Base-by-base conservation (phyloP, 2,329 filamentous ascomycete species). In the Penicillium freii region DNA sequence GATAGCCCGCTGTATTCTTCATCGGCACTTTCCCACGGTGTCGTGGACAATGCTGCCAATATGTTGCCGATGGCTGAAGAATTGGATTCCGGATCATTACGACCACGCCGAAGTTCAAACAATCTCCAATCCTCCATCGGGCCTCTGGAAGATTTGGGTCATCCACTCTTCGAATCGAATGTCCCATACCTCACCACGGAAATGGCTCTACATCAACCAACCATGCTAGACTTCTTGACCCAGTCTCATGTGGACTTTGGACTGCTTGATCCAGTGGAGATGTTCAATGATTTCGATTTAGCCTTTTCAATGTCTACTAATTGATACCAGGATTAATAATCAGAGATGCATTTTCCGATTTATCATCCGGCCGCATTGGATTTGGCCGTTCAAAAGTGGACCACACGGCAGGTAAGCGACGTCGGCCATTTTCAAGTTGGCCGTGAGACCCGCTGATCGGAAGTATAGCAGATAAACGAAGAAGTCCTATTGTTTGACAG, bases 151-250 rank as follows among this genome's bases (percentile, higher is more conserved):
- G 49, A 59, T 23, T 9, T 45, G 6, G 43, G 33, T 13, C 29
- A 11, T n/a, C n/a, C 39, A 42, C 21, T 23, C 3, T 38, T 19
- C 39, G 48, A 59, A 43, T 38, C 23, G 6, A 44, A 45, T 38
- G 46, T 55, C 5, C 57, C 59, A 9, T 52, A 55, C 23, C 40
- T 61, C 11, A 58, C 58, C 2, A 58, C 58, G 9, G 60, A 60
- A 38, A 60, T 60, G 57, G 49, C 58, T 51, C 44, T 62, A 31
- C 55, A 57, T n/a, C 51, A 58, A 31, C 57, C 58, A 1, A 42
- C 55, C 9, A 60, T 62, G 60, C 45, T 56, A 25, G 50, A 62
- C 21, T 62, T 62, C 21, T 29, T 60, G 38, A 54, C 45, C 4
- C 55, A 54, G 40, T 46, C 60, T 25, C 31, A 54, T 29, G 19